These are phyloP conservation scores for Gracilaria vermiculophylla DNA, from an alignment of 23 red algal genomes.

Conservation along the genomic window DNA sequence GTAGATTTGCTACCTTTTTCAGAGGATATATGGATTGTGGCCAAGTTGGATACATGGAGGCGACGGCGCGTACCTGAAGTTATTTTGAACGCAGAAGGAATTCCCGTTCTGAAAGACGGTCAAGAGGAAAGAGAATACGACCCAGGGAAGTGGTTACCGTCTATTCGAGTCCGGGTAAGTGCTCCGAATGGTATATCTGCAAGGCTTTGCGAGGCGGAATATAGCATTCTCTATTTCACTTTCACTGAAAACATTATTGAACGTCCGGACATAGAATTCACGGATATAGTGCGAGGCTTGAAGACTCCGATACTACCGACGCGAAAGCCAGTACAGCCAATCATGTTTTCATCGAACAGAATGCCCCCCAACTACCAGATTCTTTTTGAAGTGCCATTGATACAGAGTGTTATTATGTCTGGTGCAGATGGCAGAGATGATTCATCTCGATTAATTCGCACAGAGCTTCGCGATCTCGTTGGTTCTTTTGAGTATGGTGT, in stretches of 20 bases:
- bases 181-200: slow-evolving; percentile 58
- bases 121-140: slow-evolving; percentile 59
- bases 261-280: slow-evolving; percentile 79
- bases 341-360: slow-evolving; percentile 72
- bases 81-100: slow-evolving; percentile 64
- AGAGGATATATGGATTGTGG: slow-evolving; percentile 28
- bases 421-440: slow-evolving; percentile 57
- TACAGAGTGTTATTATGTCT: slow-evolving; percentile 60
- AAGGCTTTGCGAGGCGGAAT: slow-evolving; percentile 82
- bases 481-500: slow-evolving; percentile 78
- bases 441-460: slow-evolving; percentile 24
- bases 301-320: slow-evolving; percentile 68
- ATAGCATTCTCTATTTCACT: slow-evolving; percentile 83
- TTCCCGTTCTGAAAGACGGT: slow-evolving; percentile 70
- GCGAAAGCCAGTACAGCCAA: slow-evolving; percentile 65
- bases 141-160: slow-evolving; percentile 52
- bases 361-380: slow-evolving; percentile 76
- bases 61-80: slow-evolving; percentile 66
- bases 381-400: slow-evolving; percentile 59
- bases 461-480: slow-evolving; percentile 56
- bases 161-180: slow-evolving; percentile 55
- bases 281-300: slow-evolving; percentile 75
- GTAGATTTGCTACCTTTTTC: slow-evolving; percentile 44
- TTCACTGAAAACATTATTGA: slow-evolving; percentile 85
- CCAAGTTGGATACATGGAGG: slow-evolving; percentile 78